Evolutionary conservation across 148 eudicot species (phyloP).

Genomic region (Euryodendron excelsum): DNA sequence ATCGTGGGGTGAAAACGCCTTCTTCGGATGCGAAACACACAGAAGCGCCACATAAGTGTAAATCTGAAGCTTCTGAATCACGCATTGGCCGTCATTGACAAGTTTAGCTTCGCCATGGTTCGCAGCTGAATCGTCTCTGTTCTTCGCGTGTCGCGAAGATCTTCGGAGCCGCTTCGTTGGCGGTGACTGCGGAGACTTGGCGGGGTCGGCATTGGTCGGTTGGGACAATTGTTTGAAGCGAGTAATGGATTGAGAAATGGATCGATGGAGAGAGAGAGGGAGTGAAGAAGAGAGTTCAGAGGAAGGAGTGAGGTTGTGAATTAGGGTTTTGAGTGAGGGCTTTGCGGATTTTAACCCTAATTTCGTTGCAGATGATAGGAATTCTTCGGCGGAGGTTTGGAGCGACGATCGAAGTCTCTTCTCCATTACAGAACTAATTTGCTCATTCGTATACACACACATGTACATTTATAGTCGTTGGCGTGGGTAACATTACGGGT

Average conservation of each 20-base stretch:
- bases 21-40: constrained; percentile 60
- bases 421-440: constrained; percentile 52
- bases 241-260: constrained; percentile 47
- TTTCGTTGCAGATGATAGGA: constrained; percentile 59
- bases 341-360: constrained; percentile 60
- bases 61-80: constrained; percentile 45
- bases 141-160: constrained; percentile 35
- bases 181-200: constrained; percentile 17
- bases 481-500: not conserved
- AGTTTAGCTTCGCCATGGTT: constrained; percentile 15
- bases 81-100: constrained; percentile 13
- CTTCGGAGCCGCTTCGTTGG: constrained; percentile 34
- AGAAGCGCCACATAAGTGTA: constrained; percentile 48
- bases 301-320: constrained; percentile 42
- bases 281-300: constrained; percentile 53
- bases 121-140: constrained; percentile 13
- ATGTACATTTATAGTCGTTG: not conserved
- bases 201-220: constrained; percentile 26
- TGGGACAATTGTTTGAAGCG: constrained; percentile 39
- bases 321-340: constrained; percentile 65
- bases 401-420: constrained; percentile 82
- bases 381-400: constrained; percentile 63
- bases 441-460: not conserved
- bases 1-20: constrained; percentile 47
- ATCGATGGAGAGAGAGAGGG: constrained; percentile 55